Conservation (phyloP, 106 monocot species). For the Agapanthus africanus region DNA sequence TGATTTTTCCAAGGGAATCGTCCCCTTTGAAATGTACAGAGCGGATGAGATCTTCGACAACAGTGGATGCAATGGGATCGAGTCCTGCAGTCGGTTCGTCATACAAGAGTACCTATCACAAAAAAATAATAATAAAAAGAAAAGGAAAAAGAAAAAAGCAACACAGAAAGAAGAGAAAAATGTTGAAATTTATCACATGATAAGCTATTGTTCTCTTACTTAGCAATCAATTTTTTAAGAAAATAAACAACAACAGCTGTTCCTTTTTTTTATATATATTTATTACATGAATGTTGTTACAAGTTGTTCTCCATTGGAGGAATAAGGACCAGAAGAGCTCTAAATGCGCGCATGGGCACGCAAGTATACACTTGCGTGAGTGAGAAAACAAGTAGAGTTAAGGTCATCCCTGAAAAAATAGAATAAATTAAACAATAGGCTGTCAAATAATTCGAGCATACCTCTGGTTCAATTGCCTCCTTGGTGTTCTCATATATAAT, state of each 20-base stretch:
- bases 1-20: slow-evolving; percentile 61
- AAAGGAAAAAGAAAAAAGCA: not conserved
- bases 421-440: not conserved
- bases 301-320: not conserved
- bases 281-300: too few relatives aligned
- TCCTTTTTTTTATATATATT: not conserved
- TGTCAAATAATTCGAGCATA: slow-evolving; percentile 12
- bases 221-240: not conserved
- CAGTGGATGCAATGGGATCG: slow-evolving; percentile 98
- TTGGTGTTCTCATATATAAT: slow-evolving; percentile 92
- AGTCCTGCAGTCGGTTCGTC: slow-evolving; percentile 99
- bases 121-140: not conserved
- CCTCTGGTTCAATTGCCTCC: slow-evolving; percentile 82
- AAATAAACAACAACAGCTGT: not conserved
- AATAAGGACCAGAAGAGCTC: not conserved
- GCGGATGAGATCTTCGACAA: slow-evolving; percentile 97
- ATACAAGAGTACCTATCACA: slow-evolving; percentile 75
- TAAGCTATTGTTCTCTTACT: not conserved
- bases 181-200: not conserved
- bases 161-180: too few relatives aligned
- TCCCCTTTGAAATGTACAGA: slow-evolving; percentile 69
- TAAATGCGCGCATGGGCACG: too few relatives aligned
- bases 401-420: not conserved
- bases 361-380: too few relatives aligned
- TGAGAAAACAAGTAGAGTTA: too few relatives aligned